phyloP scores from a whole-genome alignment of 176 grass and related monocot genomes.

The Hyparrhenia diplandra region DNA sequence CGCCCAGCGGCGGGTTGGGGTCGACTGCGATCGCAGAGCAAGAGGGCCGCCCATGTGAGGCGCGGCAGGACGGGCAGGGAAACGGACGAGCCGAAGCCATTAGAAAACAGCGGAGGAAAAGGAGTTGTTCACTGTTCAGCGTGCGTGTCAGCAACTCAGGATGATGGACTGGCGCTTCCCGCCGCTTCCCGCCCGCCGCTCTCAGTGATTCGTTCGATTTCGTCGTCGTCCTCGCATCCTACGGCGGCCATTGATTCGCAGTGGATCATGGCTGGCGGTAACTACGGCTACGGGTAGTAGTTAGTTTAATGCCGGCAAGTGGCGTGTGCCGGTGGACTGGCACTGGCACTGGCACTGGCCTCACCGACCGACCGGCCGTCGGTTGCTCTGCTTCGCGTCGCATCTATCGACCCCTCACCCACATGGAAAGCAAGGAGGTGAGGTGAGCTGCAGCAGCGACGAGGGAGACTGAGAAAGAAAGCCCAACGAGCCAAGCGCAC shows the following conservation, averaged over 20 bases:
- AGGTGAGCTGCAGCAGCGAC: not conserved
- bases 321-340: slow-evolving; percentile 5
- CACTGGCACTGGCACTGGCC: not conserved
- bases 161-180: not conserved
- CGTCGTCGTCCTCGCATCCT: not conserved
- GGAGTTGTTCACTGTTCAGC: not conserved
- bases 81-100: not conserved
- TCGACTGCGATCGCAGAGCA: not conserved
- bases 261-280: no score
- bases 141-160: not conserved
- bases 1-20: not conserved
- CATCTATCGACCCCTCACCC: slow-evolving; percentile 6
- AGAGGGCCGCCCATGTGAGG: not conserved
- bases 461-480: not conserved
- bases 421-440: not conserved
- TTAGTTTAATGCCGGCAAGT: not conserved
- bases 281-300: no score
- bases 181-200: not conserved
- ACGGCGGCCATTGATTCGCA: not conserved
- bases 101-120: not conserved
- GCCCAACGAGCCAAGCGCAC: not conserved
- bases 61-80: not conserved
- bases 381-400: not conserved
- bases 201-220: not conserved
- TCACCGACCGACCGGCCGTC: not conserved